A percentile compares a stretch with the other conserved stretches of the same genome.
These are phyloP conservation scores for Microsporum audouinii DNA, from an alignment of 2,329 filamentous ascomycete genomes.

Conservation along the genomic window DNA sequence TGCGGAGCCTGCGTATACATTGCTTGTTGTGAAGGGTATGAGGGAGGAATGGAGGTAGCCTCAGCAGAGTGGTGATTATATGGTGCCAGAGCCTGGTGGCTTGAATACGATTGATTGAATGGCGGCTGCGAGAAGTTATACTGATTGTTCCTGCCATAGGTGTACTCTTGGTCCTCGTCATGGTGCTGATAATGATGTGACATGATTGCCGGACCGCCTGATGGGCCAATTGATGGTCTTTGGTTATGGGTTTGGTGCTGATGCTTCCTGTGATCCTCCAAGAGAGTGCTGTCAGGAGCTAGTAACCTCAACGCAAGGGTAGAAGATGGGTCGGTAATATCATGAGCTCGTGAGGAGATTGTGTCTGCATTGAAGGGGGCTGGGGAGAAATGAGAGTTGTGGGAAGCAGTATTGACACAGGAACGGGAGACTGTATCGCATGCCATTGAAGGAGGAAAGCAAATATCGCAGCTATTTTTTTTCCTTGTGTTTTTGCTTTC, in stretches of 20 bases:
- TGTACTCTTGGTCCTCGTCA: conserved; percentile 19
- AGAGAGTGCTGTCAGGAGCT: not conserved
- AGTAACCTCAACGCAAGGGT: not conserved
- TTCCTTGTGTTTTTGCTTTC: not conserved
- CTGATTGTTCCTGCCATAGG: conserved; percentile 16
- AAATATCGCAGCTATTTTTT: not conserved
- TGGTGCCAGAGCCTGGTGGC: conserved; percentile 25
- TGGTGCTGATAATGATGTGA: conserved; percentile 19
- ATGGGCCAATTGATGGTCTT: not conserved
- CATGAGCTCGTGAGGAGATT: not conserved
- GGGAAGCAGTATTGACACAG: not conserved
- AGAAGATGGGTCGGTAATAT: not conserved
- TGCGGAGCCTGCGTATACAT: conserved; percentile 24
- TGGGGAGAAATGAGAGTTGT: not conserved
- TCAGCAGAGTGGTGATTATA: conserved; percentile 26
- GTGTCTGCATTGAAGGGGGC: not conserved
- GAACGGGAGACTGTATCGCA: not conserved
- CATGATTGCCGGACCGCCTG: conserved; percentile 16
- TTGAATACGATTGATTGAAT: conserved; percentile 27
- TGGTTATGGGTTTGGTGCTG: not conserved
- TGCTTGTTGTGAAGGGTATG: conserved; percentile 25
- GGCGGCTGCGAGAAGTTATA: conserved; percentile 20
- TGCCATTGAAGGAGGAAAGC: not conserved
- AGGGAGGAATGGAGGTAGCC: conserved; percentile 22
- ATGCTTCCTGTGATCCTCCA: conserved; percentile 4